Evolutionary conservation across 2,329 filamentous ascomycete species (phyloP).

Genomic region (Fusarium setosum): DNA sequence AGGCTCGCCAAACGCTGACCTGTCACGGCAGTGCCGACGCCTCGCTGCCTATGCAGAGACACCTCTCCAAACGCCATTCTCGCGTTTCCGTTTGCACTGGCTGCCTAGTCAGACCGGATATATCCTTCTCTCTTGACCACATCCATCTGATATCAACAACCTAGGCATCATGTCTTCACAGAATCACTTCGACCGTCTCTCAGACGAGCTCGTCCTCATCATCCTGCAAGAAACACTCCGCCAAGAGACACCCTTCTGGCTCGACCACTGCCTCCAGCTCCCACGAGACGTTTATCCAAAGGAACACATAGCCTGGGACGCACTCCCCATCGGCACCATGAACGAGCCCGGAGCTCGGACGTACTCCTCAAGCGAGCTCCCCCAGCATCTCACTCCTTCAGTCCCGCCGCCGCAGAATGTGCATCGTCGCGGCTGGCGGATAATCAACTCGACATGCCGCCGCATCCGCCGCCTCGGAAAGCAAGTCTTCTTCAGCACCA

Average conservation of each 20-base stretch:
- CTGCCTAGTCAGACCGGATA: too few relatives aligned
- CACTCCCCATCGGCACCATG: too few relatives aligned
- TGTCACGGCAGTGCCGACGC: too few relatives aligned
- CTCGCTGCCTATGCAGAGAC: too few relatives aligned
- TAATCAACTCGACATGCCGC: conserved; percentile 2
- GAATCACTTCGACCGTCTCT: neutral
- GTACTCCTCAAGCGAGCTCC: too few relatives aligned
- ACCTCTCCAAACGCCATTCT: too few relatives aligned
- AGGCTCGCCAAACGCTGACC: too few relatives aligned
- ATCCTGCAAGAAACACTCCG: conserved; percentile 1
- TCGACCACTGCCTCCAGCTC: conserved; percentile 3
- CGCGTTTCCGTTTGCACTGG: too few relatives aligned
- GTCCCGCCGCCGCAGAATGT: too few relatives aligned
- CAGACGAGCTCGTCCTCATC: conserved; percentile 11
- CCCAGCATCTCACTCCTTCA: too few relatives aligned
- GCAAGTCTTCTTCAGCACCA: neutral
- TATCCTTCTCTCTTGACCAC: neutral
- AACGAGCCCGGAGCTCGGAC: too few relatives aligned
- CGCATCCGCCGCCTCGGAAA: conserved; percentile 4
- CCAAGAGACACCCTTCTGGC: conserved; percentile 3
- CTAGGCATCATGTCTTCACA: neutral
- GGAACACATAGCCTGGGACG: too few relatives aligned
- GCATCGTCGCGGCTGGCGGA: conserved; percentile 8
- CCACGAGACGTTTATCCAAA: neutral
- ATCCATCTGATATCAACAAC: neutral